These are phyloP conservation scores for Colletotrichum plurivorum DNA, from an alignment of 2,329 filamentous ascomycete species.

Conservation along the genomic window DNA sequence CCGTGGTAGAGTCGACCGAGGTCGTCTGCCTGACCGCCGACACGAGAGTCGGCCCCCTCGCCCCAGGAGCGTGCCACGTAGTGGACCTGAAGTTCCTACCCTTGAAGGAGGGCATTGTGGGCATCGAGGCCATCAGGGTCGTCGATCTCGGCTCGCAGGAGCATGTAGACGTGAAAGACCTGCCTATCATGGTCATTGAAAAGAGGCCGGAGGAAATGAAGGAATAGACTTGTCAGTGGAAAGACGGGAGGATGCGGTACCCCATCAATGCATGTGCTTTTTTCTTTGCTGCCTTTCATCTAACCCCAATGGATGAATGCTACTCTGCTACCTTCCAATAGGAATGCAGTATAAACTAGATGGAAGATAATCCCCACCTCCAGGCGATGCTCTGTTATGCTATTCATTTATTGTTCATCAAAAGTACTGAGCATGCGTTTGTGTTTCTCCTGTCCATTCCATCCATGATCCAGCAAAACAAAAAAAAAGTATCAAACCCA, in stretches of 20 bases:
- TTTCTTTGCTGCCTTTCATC: background rate
- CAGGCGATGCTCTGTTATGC: conserved; percentile 28
- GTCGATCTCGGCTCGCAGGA: conserved; percentile 82
- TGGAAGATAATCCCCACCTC: conserved; percentile 13
- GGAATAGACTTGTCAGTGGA: background rate
- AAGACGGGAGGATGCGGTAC: background rate
- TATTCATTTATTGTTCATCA: conserved; percentile 29
- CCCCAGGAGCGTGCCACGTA: conserved; percentile 80
- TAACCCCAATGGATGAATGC: background rate
- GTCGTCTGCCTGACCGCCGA: conserved; percentile 83
- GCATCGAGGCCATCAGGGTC: conserved; percentile 80
- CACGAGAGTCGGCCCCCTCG: conserved; percentile 79
- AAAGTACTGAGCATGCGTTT: background rate
- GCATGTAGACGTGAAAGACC: conserved; percentile 81
- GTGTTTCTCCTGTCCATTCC: conserved; percentile 9
- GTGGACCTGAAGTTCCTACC: conserved; percentile 81
- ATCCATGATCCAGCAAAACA: conserved; percentile 2
- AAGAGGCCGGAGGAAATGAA: conserved; percentile 38
- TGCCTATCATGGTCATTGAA: conserved; percentile 77
- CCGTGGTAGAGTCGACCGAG: conserved; percentile 74
- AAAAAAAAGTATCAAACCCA: conserved; percentile 17
- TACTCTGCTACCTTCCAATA: background rate
- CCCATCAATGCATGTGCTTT: background rate
- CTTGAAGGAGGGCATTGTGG: conserved; percentile 74
- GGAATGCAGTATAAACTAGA: conserved; percentile 12